phyloP scores from a whole-genome alignment of 805 yeast genomes.

The Debaryomyces prosopidis region DNA sequence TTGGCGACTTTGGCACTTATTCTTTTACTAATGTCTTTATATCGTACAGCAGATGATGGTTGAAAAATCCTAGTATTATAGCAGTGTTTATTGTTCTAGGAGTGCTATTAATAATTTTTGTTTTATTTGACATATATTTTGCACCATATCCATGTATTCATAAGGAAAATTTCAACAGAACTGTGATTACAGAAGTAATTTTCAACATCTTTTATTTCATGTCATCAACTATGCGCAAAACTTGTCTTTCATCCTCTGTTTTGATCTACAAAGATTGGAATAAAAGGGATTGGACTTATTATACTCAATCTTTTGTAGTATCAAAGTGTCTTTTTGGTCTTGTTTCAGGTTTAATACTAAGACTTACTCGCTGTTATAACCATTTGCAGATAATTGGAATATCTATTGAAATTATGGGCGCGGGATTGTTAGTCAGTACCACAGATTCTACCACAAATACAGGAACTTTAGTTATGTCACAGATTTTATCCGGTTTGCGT shows the following conservation, averaged over 20 bases:
- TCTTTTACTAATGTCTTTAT: constrained; percentile 39
- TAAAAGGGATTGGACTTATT: constrained; percentile 35
- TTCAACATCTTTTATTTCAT: constrained; percentile 32
- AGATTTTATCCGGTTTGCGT: constrained; percentile 38
- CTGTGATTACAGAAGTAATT: constrained; percentile 32
- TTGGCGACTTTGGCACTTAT: constrained; percentile 40
- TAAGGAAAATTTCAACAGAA: constrained; percentile 37
- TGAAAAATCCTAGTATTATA: constrained; percentile 43
- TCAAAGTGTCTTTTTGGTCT: constrained; percentile 38
- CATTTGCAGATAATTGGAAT: constrained; percentile 32
- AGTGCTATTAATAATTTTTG: constrained; percentile 30
- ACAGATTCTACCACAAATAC: constrained; percentile 19
- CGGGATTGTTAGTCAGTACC: constrained; percentile 21
- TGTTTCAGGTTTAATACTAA: constrained; percentile 32
- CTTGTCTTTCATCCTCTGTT: constrained; percentile 36
- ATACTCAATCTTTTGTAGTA: constrained; percentile 36
- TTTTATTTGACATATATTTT: constrained; percentile 33
- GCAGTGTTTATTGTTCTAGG: constrained; percentile 46
- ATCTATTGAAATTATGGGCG: constrained; percentile 31
- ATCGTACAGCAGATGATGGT: constrained; percentile 27
- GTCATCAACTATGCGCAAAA: constrained; percentile 25
- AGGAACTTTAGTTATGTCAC: constrained; percentile 31
- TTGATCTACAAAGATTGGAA: constrained; percentile 30
- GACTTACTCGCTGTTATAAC: constrained; percentile 38
- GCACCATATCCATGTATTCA: constrained; percentile 43